Conservation (phyloP, 1,284 basidiomycete genomes). For the Takashimella koratensis region DNA sequence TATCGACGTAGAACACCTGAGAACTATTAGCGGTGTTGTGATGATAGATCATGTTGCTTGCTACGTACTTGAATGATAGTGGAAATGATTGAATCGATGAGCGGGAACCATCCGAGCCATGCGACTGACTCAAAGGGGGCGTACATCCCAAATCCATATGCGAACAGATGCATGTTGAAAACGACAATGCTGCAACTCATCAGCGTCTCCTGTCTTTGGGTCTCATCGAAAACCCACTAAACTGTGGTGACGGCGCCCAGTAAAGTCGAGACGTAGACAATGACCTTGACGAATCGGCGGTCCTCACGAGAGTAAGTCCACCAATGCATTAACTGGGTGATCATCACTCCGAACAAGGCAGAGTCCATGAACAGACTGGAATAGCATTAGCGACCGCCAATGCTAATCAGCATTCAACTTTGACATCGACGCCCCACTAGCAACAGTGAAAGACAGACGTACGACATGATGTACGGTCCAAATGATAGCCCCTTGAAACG, state of each 20-base stretch:
- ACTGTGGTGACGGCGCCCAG: not conserved
- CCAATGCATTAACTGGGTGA: not conserved
- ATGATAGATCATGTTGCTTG: not conserved
- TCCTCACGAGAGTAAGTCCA: not conserved
- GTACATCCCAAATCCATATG: constrained; percentile 7
- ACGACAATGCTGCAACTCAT: not conserved
- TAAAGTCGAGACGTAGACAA: not conserved
- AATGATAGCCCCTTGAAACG: not conserved
- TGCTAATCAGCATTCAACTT: too few species aligned
- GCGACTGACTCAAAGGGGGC: constrained; percentile 1
- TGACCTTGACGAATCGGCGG: not conserved
- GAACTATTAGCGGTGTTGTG: not conserved
- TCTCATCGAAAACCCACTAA: not conserved
- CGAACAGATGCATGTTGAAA: constrained; percentile 2
- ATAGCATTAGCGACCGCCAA: too few species aligned
- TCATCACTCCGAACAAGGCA: not conserved
- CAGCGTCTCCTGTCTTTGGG: not conserved
- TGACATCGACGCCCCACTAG: too few species aligned
- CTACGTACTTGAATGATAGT: not conserved
- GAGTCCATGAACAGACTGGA: not conserved
- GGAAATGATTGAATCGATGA: not conserved
- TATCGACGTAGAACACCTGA: constrained; percentile 15
- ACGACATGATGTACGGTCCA: not conserved
- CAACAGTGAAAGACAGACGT: too few species aligned
- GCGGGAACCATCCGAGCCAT: not conserved